Percentiles rank a stretch among this genome's conserved stretches.
These are phyloP conservation scores for Aspergillus hortae DNA, from an alignment of 2,329 filamentous ascomycete genomes.

Conservation along the genomic window DNA sequence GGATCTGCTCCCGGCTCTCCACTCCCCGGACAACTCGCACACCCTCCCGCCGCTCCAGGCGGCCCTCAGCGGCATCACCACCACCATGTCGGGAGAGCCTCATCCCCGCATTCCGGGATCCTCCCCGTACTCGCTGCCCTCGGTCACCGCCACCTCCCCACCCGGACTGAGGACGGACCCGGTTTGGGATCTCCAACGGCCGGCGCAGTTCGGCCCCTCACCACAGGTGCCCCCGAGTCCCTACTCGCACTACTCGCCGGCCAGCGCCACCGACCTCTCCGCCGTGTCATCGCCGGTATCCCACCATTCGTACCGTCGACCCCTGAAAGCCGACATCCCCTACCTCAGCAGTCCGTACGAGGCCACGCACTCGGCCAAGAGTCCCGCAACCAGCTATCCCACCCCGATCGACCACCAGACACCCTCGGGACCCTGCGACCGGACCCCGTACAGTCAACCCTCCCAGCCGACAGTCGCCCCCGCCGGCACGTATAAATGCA, in stretches of 20 bases:
- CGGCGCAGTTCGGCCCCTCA: constrained; percentile 26
- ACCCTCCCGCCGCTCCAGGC: constrained; percentile 39
- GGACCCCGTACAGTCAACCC: constrained; percentile 17
- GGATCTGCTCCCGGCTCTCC: constrained; percentile 37
- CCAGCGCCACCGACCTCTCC: constrained; percentile 35
- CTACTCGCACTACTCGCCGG: constrained; percentile 36
- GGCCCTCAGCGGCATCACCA: constrained; percentile 26
- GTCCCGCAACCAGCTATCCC: constrained; percentile 36
- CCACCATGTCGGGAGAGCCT: constrained; percentile 23
- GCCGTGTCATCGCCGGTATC: constrained; percentile 34
- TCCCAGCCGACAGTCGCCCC: constrained; percentile 20
- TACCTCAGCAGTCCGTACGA: constrained; percentile 28
- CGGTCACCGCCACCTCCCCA: constrained; percentile 23
- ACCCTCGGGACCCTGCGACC: constrained; percentile 19
- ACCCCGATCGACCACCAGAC: constrained; percentile 38
- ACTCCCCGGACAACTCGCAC: constrained; percentile 25
- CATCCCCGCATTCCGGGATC: constrained; percentile 21
- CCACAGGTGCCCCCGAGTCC: constrained; percentile 31
- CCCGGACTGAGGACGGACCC: constrained; percentile 24
- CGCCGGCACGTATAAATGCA: constrained; percentile 49
- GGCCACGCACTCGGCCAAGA: constrained; percentile 28
- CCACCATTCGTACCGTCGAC: constrained; percentile 26
- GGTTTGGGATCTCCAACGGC: constrained; percentile 28
- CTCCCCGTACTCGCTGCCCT: constrained; percentile 20
- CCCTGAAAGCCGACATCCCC: constrained; percentile 24